Evolutionary conservation across 2,329 filamentous ascomycete species (phyloP), one percentile per base, ranked within the genome.

Genomic region (Gaeumannomyces sp.): DNA sequence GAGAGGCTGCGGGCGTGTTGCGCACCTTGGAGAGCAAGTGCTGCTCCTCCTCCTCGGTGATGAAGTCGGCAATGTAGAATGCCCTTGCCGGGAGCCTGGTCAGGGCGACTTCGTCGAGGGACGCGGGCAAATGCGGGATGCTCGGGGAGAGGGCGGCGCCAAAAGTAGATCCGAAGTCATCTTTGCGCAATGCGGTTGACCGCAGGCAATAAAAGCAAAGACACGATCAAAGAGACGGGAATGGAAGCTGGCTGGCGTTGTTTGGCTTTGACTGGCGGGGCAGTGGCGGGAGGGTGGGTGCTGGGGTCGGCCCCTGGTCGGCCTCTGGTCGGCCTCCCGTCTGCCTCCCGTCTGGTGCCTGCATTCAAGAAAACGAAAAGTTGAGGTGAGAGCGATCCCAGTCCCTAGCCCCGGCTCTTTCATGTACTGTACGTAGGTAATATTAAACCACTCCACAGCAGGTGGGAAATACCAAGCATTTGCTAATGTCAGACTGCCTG

Each of bases 31-130:
- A 78, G 61, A 96, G 78, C 10, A 97, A 84, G 10, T 78, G 72
- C 38, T 79, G 74, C 77, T 97, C 92, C 76, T 97, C 93, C 59
- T 89, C 85, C 64, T 80, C 76, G 5, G 84, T 89, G 74, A 98
- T 89, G 78, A 97, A 97, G 74, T 93, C 81, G 10, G 92, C 83
- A 65, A 97, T 89, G 77, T 98, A 97, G 79, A 89, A 97, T 64
- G 92, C 90, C 45, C 83, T 78, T 1, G 82, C 74, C 5, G 90
- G 89, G 2, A 93, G 79, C 38, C 71, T 71, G 10, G 75, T 67
- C 66, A 93, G 83, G 68, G 76, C 79, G 64, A 76, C 79, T 50
- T 80, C 73, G 61, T 86, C 80, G 31, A 89, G 80, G 59, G 75
- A 80, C 53, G 74, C 66, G 25, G 85, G 83, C 60, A 85, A 75